Conservation (phyloP, 441 rosid genomes). For the Kokia cookei region DNA sequence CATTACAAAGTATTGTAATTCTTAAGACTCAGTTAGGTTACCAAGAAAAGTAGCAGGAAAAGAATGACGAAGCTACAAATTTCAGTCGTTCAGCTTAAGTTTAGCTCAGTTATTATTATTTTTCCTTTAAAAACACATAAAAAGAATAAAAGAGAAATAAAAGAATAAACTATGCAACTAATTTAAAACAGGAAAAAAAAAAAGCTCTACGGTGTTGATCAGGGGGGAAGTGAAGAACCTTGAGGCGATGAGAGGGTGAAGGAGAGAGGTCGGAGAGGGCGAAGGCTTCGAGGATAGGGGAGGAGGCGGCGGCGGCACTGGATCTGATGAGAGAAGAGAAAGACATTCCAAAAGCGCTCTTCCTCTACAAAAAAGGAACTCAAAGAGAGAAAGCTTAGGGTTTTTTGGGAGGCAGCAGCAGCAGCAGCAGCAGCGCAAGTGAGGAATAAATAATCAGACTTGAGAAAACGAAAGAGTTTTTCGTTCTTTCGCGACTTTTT, state of each 20-base stretch:
- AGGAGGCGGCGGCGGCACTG: slow-evolving; percentile 12
- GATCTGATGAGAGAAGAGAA: slow-evolving; percentile 66
- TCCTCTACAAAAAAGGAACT: slow-evolving; percentile 12
- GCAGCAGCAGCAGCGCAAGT: neutral
- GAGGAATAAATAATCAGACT: neutral
- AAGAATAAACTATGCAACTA: neutral
- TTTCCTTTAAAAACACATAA: neutral
- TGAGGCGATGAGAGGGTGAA: slow-evolving; percentile 34
- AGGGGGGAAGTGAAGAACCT: slow-evolving; percentile 29
- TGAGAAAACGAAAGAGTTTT: neutral
- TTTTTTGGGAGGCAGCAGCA: slow-evolving; percentile 12
- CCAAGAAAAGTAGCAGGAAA: neutral
- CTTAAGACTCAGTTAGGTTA: neutral
- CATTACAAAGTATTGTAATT: neutral
- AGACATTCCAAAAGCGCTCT: slow-evolving; percentile 42
- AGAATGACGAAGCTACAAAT: neutral
- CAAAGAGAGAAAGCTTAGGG: slow-evolving; percentile 16
- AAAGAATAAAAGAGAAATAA: neutral
- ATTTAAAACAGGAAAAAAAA: too few species aligned
- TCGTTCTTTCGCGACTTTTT: neutral
- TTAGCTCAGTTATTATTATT: neutral
- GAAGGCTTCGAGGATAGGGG: slow-evolving; percentile 21
- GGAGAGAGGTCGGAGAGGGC: slow-evolving; percentile 25
- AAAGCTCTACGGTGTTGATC: neutral
- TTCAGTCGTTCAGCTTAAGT: neutral